Evolutionary conservation across 1,139 yeast genomes (phyloP).

Genomic region (Hyphopichia burtonii): DNA sequence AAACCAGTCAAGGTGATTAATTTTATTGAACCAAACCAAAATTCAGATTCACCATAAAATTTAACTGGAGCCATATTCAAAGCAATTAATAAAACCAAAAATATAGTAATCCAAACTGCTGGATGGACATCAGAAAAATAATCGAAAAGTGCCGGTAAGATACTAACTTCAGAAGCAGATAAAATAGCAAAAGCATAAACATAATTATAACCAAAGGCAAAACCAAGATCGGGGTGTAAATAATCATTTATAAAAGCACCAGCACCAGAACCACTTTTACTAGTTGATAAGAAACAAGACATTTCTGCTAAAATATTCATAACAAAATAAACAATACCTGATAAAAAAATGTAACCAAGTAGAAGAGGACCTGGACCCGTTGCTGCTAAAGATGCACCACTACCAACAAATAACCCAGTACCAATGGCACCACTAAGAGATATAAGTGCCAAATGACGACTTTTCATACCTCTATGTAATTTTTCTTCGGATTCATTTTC

Average conservation of each 20-base stretch:
- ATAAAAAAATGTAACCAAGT: conserved; percentile 47
- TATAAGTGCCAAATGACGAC: conserved; percentile 38
- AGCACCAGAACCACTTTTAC: conserved; percentile 41
- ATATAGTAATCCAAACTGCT: conserved; percentile 57
- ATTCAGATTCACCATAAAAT: conserved; percentile 65
- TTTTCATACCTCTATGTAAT: conserved; percentile 33
- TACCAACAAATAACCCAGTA: conserved; percentile 46
- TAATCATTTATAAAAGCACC: conserved; percentile 38
- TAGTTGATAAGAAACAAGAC: conserved; percentile 56
- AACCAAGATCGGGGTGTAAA: conserved; percentile 36
- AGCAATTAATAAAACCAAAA: conserved; percentile 35
- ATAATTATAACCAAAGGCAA: conserved; percentile 50
- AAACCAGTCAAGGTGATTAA: conserved; percentile 37
- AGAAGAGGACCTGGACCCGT: conserved; percentile 55
- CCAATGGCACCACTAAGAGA: conserved; percentile 44
- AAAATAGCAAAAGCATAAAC: conserved; percentile 51
- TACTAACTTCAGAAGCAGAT: conserved; percentile 51
- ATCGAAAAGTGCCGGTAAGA: conserved; percentile 50
- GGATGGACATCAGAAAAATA: conserved; percentile 55
- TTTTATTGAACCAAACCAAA: conserved; percentile 62
- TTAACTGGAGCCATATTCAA: conserved; percentile 47
- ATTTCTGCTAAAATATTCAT: conserved; percentile 63
- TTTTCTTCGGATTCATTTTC: conserved; percentile 7
- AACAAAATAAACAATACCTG: conserved; percentile 52
- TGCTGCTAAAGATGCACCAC: conserved; percentile 43